Percentiles rank a stretch among this genome's conserved stretches.
phyloP scores from a whole-genome alignment of 2,329 filamentous ascomycete species.

The Botryotinia narcissicola region DNA sequence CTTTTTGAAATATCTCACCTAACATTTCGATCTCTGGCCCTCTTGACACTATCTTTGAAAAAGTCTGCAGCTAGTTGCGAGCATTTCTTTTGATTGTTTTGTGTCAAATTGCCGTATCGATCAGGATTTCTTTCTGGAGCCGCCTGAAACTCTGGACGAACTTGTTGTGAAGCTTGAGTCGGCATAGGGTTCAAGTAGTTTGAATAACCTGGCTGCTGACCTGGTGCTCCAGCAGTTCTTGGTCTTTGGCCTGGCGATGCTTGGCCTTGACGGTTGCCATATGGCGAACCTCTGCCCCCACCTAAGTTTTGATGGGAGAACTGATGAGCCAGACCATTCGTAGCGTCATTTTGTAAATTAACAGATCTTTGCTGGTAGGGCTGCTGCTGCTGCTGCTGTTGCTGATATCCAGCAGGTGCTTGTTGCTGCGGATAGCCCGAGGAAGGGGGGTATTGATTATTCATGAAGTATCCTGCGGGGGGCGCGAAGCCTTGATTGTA shows the following conservation, averaged over 20 bases:
- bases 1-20: constrained; percentile 55
- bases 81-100: constrained; percentile 70
- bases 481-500: constrained; percentile 48
- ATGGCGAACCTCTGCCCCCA: constrained; percentile 66
- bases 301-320: constrained; percentile 95
- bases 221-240: constrained; percentile 72
- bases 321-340: constrained; percentile 89
- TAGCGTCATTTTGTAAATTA: constrained; percentile 73
- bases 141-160: constrained; percentile 69
- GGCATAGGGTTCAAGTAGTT: constrained; percentile 69
- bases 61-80: constrained; percentile 77
- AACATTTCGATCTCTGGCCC: constrained; percentile 90
- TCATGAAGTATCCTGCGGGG: constrained; percentile 57
- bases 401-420: constrained; percentile 47
- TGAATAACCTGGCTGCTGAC: constrained; percentile 59
- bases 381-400: constrained; percentile 50
- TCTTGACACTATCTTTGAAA: constrained; percentile 98
- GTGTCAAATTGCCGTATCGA: constrained; percentile 63
- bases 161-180: constrained; percentile 51
- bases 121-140: constrained; percentile 86
- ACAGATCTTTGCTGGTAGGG: constrained; percentile 47
- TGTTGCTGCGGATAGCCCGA: constrained; percentile 50
- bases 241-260: constrained; percentile 72
- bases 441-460: constrained; percentile 47
- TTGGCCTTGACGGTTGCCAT: constrained; percentile 59